Conservation (phyloP, 2,329 filamentous ascomycete species). For the Pseudogymnoascus sp. region DNA sequence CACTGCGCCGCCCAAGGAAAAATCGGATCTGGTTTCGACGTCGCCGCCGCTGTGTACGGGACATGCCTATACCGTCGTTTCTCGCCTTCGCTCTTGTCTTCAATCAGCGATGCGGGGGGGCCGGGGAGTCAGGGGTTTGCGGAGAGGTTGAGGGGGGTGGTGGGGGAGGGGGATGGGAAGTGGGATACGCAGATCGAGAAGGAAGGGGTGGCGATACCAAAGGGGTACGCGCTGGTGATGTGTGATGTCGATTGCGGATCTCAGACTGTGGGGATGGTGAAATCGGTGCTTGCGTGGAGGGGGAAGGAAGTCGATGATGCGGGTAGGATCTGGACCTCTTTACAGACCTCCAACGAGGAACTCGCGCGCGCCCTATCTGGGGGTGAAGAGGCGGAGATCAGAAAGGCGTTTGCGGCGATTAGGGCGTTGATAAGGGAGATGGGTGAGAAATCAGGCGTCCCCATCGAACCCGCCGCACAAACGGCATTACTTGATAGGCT, state of each 20-base stretch:
- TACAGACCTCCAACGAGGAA: conserved; percentile 69
- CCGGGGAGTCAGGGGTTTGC: conserved; percentile 61
- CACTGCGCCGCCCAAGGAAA: conserved; percentile 97
- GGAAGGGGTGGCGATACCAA: conserved; percentile 63
- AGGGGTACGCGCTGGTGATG: conserved; percentile 74
- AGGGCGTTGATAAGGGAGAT: conserved; percentile 67
- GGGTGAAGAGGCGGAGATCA: conserved; percentile 39
- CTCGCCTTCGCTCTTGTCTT: conserved; percentile 66
- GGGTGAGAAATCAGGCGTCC: conserved; percentile 67
- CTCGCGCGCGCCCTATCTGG: conserved; percentile 58
- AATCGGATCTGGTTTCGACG: conserved; percentile 91
- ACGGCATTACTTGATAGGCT: conserved; percentile 77
- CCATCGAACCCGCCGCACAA: conserved; percentile 84
- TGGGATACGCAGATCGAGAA: conserved; percentile 81
- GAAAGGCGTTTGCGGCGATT: conserved; percentile 43
- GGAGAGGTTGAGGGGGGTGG: conserved; percentile 54
- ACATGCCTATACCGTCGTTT: conserved; percentile 91
- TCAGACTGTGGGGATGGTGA: conserved; percentile 93
- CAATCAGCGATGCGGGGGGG: conserved; percentile 59
- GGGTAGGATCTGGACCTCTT: conserved; percentile 60
- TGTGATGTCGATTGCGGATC: conserved; percentile 94
- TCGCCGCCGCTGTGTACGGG: conserved; percentile 87
- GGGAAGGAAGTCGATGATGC: conserved; percentile 58
- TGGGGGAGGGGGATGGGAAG: conserved; percentile 49
- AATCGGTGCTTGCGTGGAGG: conserved; percentile 80